A percentile compares a stretch with the other conserved stretches of the same genome.
Evolutionary conservation across 2,329 filamentous ascomycete species (phyloP).

Genomic region (Claviceps sp.): DNA sequence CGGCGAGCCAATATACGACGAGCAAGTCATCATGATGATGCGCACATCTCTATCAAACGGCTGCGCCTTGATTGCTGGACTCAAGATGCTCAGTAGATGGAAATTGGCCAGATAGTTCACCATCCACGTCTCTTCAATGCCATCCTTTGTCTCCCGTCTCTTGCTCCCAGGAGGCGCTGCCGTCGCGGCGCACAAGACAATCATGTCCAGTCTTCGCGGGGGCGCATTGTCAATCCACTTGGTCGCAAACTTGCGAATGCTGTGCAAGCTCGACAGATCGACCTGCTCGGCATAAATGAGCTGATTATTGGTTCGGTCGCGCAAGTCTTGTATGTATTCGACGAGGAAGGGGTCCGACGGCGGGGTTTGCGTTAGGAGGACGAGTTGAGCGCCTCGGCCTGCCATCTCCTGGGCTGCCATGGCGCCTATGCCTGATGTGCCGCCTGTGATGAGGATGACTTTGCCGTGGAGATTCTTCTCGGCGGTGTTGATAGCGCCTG

Average conservation of each 20-base stretch:
- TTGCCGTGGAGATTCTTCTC: constrained; percentile 87
- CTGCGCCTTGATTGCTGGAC: constrained; percentile 78
- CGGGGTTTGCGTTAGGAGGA: constrained; percentile 74
- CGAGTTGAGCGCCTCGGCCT: constrained; percentile 70
- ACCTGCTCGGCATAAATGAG: constrained; percentile 94
- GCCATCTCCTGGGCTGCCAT: constrained; percentile 63
- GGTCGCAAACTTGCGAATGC: constrained; percentile 83
- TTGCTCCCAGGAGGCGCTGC: constrained; percentile 54
- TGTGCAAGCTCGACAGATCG: constrained; percentile 77
- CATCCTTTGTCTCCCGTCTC: constrained; percentile 55
- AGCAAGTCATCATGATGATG: constrained; percentile 75
- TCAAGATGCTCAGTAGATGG: constrained; percentile 82
- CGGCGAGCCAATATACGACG: constrained; percentile 70
- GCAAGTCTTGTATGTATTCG: constrained; percentile 84
- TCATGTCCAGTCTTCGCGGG: constrained; percentile 75
- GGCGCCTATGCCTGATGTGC: constrained; percentile 85
- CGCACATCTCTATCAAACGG: constrained; percentile 89
- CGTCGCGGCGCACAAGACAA: constrained; percentile 75
- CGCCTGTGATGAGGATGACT: constrained; percentile 86
- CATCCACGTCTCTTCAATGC: constrained; percentile 82
- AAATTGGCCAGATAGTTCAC: constrained; percentile 94
- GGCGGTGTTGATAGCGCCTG: constrained; percentile 58
- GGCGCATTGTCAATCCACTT: constrained; percentile 97
- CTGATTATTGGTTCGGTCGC: constrained; percentile 62
- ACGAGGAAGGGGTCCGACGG: constrained; percentile 77